Base-by-base conservation (phyloP, 2,329 filamentous ascomycete genomes). In the Zalaria obscura region DNA sequence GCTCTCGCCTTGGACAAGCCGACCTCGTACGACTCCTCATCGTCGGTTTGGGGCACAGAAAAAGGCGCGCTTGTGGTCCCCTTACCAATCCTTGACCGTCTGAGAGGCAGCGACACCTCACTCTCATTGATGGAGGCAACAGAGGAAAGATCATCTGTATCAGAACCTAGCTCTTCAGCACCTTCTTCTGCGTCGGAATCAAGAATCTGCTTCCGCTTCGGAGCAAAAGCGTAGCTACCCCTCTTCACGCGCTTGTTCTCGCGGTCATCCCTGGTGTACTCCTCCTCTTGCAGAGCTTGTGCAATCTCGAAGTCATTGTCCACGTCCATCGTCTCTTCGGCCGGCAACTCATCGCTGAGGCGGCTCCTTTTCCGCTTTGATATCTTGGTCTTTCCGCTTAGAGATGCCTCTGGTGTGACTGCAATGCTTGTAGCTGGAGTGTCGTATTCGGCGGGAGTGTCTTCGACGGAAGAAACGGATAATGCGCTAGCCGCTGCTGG, bases 361-460 rank as follows among this genome's bases (percentile, higher is more conserved):
- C 44, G 39, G 33, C 54, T 55, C 36, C 54, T 50, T 50, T 60
- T 61, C 41, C 57, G 55, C 53, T 59, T 48, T 10, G 31, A 35
- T 8, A 28, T 44, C 4, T 9, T 52, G 0, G 47, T 37, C 40
- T 51, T 53, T 39, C 57, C 48, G 39, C 41, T 52, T 5, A 64
- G 48, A 5, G 65, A 65, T 25, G 65, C 61, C 25, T 63, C 66
- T 3, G 75, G 76, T 6, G 76, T 79, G 11, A 63, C 65, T 37
- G 66, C 62, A 41, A 69, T 65, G 55, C 74, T 79, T 18, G 78
- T 82, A 32, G 66, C 72, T 4, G 77, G 76, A 3, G 78, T 82
- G 44, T 75, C 76, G 50, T 70, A 72, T 11, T 67, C 71, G 32
- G 65, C 35, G n/a, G 35, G 36, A 9, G 63, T 62, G 41, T 65